Conservation (phyloP, 1,139 yeast genomes). For the Pichia sp. region DNA sequence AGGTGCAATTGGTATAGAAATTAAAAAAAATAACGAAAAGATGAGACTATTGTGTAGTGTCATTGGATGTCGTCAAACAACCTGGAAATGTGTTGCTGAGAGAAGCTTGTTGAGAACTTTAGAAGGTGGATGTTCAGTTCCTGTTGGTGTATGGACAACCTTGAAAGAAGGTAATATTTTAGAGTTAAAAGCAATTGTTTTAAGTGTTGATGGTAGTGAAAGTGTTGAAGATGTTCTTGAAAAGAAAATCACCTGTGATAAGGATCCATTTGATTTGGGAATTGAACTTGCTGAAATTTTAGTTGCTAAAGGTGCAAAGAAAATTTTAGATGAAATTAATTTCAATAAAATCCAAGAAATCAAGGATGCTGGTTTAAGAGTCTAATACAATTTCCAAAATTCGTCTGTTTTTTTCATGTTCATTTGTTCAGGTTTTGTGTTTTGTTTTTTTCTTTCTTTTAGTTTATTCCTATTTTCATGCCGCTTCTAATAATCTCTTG, state of each 20-base stretch:
- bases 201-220: slow-evolving; percentile 74
- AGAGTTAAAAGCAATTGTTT: slow-evolving; percentile 64
- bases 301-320: slow-evolving; percentile 72
- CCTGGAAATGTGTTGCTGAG: slow-evolving; percentile 83
- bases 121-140: slow-evolving; percentile 98
- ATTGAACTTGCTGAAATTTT: slow-evolving; percentile 59
- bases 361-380: slow-evolving; percentile 27
- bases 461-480: neutral
- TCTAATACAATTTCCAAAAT: neutral
- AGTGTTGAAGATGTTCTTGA: slow-evolving; percentile 50
- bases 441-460: neutral
- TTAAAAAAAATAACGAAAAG: slow-evolving; percentile 58
- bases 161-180: slow-evolving; percentile 43
- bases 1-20: slow-evolving; percentile 93
- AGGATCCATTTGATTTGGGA: slow-evolving; percentile 72
- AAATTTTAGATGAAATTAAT: slow-evolving; percentile 73
- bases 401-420: neutral
- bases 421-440: neutral
- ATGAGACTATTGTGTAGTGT: slow-evolving; percentile 52
- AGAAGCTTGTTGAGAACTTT: slow-evolving; percentile 78
- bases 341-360: slow-evolving; percentile 51
- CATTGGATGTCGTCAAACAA: slow-evolving; percentile 61
- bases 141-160: slow-evolving; percentile 70
- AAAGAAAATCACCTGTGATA: slow-evolving; percentile 31
- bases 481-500: neutral